A percentile compares a stretch with the other conserved stretches of the same genome.
These are phyloP conservation scores for Psilocybe sp. DNA, from an alignment of 768 basidiomycete species.

Conservation along the genomic window DNA sequence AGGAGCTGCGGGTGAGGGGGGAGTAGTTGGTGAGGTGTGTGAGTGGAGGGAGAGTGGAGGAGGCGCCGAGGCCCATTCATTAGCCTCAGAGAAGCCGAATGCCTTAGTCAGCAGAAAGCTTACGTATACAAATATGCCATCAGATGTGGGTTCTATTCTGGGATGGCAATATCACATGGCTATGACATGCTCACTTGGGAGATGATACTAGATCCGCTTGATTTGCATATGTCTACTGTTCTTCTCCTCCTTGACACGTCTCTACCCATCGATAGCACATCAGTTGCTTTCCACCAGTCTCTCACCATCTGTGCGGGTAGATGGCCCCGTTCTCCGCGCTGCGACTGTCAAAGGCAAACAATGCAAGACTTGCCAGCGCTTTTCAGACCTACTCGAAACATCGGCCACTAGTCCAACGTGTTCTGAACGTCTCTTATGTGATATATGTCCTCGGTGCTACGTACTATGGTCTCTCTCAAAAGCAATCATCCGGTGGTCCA, in stretches of 20 bases:
- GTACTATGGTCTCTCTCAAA: constrained; percentile 52
- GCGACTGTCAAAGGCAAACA: constrained; percentile 24
- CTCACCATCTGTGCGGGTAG: not conserved
- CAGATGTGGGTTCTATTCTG: too few relatives aligned
- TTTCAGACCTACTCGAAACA: constrained; percentile 56
- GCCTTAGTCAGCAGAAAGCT: not conserved
- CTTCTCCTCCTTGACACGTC: not conserved
- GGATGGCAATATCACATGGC: constrained; percentile 8
- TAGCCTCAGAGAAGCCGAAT: too few relatives aligned
- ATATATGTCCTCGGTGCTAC: constrained; percentile 67
- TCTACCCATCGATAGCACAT: not conserved
- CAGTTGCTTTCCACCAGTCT: not conserved
- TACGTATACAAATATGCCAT: not conserved
- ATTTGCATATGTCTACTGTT: not conserved
- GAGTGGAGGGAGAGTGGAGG: not conserved
- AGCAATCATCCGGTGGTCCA: constrained; percentile 24
- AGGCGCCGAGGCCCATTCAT: too few relatives aligned
- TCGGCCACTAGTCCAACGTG: constrained; percentile 69
- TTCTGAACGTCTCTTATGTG: constrained; percentile 67
- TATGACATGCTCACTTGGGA: not conserved
- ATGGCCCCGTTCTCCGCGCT: constrained; percentile 34
- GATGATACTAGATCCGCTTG: constrained; percentile 1
- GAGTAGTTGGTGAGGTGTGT: not conserved
- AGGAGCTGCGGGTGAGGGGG: not conserved
- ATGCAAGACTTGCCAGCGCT: constrained; percentile 41